Evolutionary conservation across 163 green algal species (phyloP).

Genomic region (Chlorella variabilis): DNA sequence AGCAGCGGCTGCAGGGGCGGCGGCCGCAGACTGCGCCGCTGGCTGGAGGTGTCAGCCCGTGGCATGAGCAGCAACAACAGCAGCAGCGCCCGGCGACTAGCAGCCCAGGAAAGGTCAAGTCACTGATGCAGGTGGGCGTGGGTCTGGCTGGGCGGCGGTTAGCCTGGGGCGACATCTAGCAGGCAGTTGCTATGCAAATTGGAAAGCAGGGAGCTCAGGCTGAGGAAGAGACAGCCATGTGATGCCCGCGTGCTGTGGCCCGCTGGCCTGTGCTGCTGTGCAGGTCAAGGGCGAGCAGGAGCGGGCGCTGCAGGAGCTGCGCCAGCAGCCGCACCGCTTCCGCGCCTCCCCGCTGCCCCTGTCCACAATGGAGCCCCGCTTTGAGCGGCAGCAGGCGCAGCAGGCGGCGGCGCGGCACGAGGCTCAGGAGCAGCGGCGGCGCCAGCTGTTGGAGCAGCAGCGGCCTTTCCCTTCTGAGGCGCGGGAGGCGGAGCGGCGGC

Average conservation of each 20-base stretch:
- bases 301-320: slow-evolving; percentile 61
- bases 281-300: slow-evolving; percentile 86
- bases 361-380: slow-evolving; percentile 19
- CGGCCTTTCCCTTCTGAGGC: not conserved
- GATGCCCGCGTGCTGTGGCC: too few species aligned
- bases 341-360: slow-evolving; percentile 49
- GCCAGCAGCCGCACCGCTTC: slow-evolving; percentile 54
- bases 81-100: slow-evolving; percentile 9
- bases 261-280: too few species aligned
- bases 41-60: not conserved
- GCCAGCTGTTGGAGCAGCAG: slow-evolving; percentile 1
- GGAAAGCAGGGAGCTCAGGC: too few species aligned
- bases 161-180: too few species aligned
- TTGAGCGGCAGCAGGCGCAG: not conserved
- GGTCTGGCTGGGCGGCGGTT: too few species aligned
- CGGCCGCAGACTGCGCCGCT: not conserved
- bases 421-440: not conserved
- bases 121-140: slow-evolving; percentile 20
- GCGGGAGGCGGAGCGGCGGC: slow-evolving; percentile 6
- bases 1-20: slow-evolving; percentile 3
- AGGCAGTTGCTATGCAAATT: too few species aligned
- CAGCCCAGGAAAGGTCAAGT: slow-evolving; percentile 2
- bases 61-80: not conserved
- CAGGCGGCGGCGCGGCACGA: not conserved
- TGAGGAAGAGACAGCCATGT: too few species aligned